These are phyloP conservation scores for Durusdinium trenchii DNA, from an alignment of 73 alveolate genomes.

Conservation along the genomic window DNA sequence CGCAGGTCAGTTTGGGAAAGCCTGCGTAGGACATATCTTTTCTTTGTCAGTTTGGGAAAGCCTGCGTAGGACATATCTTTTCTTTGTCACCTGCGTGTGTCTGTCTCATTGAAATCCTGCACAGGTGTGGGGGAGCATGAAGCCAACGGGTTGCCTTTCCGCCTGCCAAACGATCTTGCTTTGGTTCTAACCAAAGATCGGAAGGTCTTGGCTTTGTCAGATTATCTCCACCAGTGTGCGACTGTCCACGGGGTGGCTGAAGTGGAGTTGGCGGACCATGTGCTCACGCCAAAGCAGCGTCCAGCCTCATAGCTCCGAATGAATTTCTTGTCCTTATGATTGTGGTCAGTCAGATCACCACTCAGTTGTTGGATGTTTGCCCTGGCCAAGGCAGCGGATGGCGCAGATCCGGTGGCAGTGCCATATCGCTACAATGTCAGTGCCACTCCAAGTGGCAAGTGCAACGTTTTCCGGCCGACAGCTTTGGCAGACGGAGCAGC, in stretches of 20 bases:
- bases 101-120: too few species aligned
- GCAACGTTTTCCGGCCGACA: neutral
- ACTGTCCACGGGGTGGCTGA: neutral
- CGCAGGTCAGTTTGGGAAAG: conserved; percentile 3
- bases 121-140: too few species aligned
- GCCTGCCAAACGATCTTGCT: neutral
- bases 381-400: neutral
- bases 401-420: neutral
- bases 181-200: neutral
- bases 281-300: neutral
- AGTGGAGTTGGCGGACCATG: neutral
- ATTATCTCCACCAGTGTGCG: neutral
- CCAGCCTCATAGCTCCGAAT: neutral
- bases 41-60: too few species aligned
- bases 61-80: too few species aligned
- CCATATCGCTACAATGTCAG: neutral
- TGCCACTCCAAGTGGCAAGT: neutral
- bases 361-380: neutral
- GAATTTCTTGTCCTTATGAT: too few species aligned
- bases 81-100: too few species aligned
- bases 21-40: too few species aligned
- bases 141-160: neutral
- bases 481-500: neutral
- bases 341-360: neutral
- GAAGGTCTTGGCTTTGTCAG: neutral